phyloP scores from a whole-genome alignment of 306 rosid genomes.

The Neltuma alba region DNA sequence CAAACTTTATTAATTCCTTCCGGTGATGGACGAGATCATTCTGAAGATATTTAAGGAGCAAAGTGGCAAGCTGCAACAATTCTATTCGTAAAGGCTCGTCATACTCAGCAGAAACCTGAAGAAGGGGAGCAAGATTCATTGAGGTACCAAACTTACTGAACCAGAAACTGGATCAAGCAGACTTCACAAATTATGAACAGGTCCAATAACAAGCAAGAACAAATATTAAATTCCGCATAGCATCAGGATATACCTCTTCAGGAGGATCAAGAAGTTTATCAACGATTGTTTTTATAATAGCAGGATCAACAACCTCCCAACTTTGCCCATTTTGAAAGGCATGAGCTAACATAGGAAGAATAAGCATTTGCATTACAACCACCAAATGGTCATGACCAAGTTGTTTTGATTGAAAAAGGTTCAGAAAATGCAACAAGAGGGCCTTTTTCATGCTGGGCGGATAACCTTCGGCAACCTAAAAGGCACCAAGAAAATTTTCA shows the following conservation, averaged over 20 bases:
- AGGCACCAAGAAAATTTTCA: slow-evolving; percentile 26
- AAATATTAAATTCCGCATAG: slow-evolving; percentile 9
- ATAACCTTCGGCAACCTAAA: slow-evolving; percentile 97
- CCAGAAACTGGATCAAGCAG: slow-evolving; percentile 5
- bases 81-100: slow-evolving; percentile 97
- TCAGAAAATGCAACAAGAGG: slow-evolving; percentile 82
- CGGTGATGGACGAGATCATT: slow-evolving; percentile 96
- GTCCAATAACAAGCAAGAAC: neutral
- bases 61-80: slow-evolving; percentile 94
- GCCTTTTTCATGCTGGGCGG: slow-evolving; percentile 76
- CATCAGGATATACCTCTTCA: slow-evolving; percentile 72
- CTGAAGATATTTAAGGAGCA: slow-evolving; percentile 97
- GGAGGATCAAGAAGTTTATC: slow-evolving; percentile 99
- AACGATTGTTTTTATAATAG: slow-evolving; percentile 85
- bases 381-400: slow-evolving; percentile 93
- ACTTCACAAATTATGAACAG: neutral
- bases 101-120: slow-evolving; percentile 97
- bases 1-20: slow-evolving; percentile 97
- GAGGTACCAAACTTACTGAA: slow-evolving; percentile 14
- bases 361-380: slow-evolving; percentile 96
- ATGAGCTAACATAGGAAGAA: slow-evolving; percentile 99
- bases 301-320: slow-evolving; percentile 97
- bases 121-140: slow-evolving; percentile 32
- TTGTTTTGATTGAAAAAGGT: slow-evolving; percentile 88
- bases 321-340: slow-evolving; percentile 96